phyloP scores from a whole-genome alignment of 441 rosid genomes.

The Pelargonium hybrid region DNA sequence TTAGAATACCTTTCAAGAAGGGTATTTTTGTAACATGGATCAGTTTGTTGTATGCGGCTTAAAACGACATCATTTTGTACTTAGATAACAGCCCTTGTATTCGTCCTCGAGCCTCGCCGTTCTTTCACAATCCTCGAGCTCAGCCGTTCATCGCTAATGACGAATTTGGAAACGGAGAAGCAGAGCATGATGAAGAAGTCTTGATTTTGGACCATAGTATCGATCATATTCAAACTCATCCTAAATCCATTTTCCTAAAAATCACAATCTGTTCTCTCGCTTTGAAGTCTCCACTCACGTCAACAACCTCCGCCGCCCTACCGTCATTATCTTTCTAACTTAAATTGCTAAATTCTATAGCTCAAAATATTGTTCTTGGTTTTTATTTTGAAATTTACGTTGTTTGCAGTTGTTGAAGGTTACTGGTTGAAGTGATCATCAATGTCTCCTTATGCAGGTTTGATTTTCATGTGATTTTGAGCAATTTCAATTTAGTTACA shows the following conservation, averaged over 20 bases:
- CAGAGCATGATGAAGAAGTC: constrained; percentile 23
- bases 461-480: background rate
- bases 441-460: constrained; percentile 52
- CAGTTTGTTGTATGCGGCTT: no score
- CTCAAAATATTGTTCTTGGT: background rate
- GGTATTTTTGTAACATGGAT: no score
- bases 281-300: constrained; percentile 94
- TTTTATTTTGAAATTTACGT: background rate
- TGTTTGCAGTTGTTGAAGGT: constrained; percentile 43
- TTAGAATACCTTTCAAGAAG: no score
- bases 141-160: background rate
- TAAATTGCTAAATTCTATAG: background rate
- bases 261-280: constrained; percentile 56
- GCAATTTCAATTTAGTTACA: no score
- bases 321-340: constrained; percentile 11
- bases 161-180: background rate
- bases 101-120: no score
- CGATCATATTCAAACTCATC: constrained; percentile 44
- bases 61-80: no score
- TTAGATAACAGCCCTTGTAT: no score
- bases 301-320: constrained; percentile 93
- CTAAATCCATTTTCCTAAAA: constrained; percentile 50
- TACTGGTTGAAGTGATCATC: constrained; percentile 52
- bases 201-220: constrained; percentile 48
- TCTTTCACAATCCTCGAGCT: no score